Percentiles rank a stretch among this genome's conserved stretches.
phyloP scores from a whole-genome alignment of 2,329 filamentous ascomycete species.

The Tolypocladium ovalisporum region DNA sequence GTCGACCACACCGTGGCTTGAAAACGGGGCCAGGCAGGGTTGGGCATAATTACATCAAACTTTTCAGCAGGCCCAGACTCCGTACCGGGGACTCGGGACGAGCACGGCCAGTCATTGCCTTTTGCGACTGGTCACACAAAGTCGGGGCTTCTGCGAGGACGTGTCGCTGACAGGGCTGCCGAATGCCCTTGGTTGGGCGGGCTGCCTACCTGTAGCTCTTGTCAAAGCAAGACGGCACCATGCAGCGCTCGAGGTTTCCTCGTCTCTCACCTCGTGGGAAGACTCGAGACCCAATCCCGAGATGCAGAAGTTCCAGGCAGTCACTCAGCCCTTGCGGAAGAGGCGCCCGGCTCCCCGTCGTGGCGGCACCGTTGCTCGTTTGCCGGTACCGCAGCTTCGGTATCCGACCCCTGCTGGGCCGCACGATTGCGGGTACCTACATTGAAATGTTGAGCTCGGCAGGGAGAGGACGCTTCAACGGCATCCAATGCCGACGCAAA shows the following conservation, averaged over 20 bases:
- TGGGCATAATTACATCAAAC: background rate
- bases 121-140: background rate
- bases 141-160: background rate
- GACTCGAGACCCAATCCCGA: background rate
- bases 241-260: background rate
- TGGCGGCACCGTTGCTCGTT: background rate
- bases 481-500: background rate
- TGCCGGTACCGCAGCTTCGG: slow-evolving; percentile 2
- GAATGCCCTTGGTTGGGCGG: background rate
- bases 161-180: background rate
- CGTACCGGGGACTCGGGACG: background rate
- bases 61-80: background rate
- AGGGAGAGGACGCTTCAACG: background rate
- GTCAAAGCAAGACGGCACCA: background rate
- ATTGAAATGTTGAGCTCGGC: background rate
- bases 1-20: background rate
- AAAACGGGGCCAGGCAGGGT: background rate
- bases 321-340: background rate
- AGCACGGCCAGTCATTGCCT: background rate
- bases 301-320: background rate
- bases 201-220: background rate
- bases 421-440: background rate
- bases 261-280: background rate
- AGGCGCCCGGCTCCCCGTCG: background rate
- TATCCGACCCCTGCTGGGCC: background rate